Conservation (phyloP, 257 asterid genomes). For the Lantana camara region DNA sequence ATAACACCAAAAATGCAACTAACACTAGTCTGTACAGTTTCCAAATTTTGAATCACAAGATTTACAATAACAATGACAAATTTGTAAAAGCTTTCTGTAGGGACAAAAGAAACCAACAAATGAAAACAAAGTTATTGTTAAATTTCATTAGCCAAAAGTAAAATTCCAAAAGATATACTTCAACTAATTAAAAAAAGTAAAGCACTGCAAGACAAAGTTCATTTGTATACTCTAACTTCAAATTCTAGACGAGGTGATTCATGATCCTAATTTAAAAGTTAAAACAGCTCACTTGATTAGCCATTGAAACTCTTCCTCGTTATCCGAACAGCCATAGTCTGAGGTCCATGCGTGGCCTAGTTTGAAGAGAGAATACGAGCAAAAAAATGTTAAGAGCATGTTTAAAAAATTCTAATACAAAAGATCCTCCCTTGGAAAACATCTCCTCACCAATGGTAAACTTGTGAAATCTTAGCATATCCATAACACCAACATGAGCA, state of each 20-base stretch:
- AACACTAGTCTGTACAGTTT: background rate
- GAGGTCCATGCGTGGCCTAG: constrained; percentile 99
- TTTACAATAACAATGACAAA: background rate
- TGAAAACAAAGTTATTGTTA: background rate
- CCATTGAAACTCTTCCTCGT: constrained; percentile 90
- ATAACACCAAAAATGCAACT: background rate
- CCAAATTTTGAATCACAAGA: background rate
- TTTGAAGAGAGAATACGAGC: constrained; percentile 12
- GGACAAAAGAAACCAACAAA: background rate
- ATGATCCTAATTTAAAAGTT: constrained; percentile 18
- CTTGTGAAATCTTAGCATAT: constrained; percentile 97
- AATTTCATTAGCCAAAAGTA: constrained; percentile 20
- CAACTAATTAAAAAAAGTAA: background rate
- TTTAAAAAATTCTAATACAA: constrained; percentile 8
- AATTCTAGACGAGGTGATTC: background rate
- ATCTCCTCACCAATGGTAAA: constrained; percentile 81
- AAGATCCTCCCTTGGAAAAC: background rate
- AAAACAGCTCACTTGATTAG: constrained; percentile 68
- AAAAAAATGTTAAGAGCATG: background rate
- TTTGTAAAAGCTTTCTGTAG: background rate
- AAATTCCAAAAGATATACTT: background rate
- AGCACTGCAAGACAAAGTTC: background rate
- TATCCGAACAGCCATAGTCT: constrained; percentile 95
- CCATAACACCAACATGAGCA: constrained; percentile 99
- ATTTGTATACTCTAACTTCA: constrained; percentile 6